Evolutionary conservation across 1,139 yeast species (phyloP), one percentile per base, ranked within the genome.

Genomic region (Spathaspora sp.): DNA sequence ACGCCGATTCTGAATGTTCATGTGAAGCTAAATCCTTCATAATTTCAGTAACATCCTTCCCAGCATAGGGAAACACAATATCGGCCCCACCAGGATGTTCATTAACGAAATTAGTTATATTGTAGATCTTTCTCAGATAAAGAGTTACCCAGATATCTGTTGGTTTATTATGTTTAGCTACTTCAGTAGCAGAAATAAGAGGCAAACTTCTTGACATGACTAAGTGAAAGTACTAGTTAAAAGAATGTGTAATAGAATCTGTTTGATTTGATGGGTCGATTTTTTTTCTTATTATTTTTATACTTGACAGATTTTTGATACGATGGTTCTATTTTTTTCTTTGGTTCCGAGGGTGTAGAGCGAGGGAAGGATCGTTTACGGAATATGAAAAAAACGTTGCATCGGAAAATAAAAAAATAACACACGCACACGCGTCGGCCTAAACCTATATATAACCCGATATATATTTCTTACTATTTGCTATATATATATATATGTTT

Each of bases 1-100:
- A 89, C 7, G 97, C 95, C 43, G 86, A 72, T 59, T 88, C 95
- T 2, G 93, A 85, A 67, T 90, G 97, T 46, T 78, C 81, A 61
- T 90, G 96, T 31, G 85, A 74, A 3, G 60, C 64, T 15, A 71
- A 65, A 59, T 89, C 95, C n/a, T 84, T 81, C 81, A 91, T 76
- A 42, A 88, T 82, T 40, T 76, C 78, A 10, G 97, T 87, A 52
- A 90, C 74, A 62, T 93, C 98, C 61, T 83, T 77, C 42, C 97
- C 97, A 11, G 89, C 93, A 61, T 84, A 81, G 3, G 89, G 91
- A 47, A 78, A 57, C 48, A 93, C 80, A 38, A 87, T 61, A 47
- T 89, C 91, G 4, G 79, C 82, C 13, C 97, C 97, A 47, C 88
- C 97, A 0, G 97, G 97, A 63, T 90, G 96, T 56, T 86, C 91